These are phyloP conservation scores for Scytalidium sp. DNA, from an alignment of 2,329 filamentous ascomycete species.

Conservation along the genomic window DNA sequence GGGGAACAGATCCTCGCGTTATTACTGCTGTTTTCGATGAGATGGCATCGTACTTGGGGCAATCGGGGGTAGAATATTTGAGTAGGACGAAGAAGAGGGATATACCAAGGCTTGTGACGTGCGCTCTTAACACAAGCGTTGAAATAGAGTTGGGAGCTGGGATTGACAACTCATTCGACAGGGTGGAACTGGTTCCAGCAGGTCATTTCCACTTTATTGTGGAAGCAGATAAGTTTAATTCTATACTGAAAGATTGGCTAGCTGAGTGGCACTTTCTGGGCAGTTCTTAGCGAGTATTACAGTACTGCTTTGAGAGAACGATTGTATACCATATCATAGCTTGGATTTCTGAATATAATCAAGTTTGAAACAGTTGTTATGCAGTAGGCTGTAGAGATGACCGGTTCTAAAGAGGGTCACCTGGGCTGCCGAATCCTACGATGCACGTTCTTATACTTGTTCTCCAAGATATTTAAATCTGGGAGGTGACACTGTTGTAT, in stretches of 20 bases:
- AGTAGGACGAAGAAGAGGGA: neutral
- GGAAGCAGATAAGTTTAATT: neutral
- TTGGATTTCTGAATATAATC: neutral
- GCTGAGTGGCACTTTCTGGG: neutral
- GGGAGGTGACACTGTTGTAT: neutral
- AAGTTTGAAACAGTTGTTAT: neutral
- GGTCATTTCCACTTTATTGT: neutral
- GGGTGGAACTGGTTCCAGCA: neutral
- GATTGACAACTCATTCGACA: neutral
- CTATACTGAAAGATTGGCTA: neutral
- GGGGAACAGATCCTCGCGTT: slow-evolving; percentile 2
- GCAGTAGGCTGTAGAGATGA: neutral
- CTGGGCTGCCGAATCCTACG: neutral
- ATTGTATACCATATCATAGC: neutral
- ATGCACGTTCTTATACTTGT: neutral
- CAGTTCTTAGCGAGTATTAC: neutral
- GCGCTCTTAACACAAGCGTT: neutral
- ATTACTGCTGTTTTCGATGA: neutral
- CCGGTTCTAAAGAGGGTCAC: neutral
- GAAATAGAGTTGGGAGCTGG: neutral
- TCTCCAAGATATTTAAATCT: neutral
- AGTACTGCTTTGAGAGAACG: neutral
- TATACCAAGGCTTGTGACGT: neutral
- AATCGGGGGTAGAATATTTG: neutral
- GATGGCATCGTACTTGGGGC: slow-evolving; percentile 4